These are phyloP conservation scores for Alnus rubra DNA, from an alignment of 306 rosid genomes.

Conservation along the genomic window DNA sequence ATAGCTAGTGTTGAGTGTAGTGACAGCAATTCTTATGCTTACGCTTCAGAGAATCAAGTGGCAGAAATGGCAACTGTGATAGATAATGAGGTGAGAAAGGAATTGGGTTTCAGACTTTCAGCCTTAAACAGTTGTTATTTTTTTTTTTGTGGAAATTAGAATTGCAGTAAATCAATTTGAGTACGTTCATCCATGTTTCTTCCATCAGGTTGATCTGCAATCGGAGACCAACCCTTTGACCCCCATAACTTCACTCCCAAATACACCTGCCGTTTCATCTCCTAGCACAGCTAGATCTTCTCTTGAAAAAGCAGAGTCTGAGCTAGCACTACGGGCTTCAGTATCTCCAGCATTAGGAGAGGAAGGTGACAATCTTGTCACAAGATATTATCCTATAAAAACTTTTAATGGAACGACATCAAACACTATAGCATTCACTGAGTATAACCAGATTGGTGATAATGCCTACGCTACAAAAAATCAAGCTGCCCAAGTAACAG, in stretches of 20 bases:
- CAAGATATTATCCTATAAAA: too few relatives aligned
- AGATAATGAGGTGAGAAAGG: background rate
- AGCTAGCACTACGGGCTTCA: constrained; percentile 30
- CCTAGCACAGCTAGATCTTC: constrained; percentile 43
- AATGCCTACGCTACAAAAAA: constrained; percentile 20
- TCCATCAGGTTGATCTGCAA: constrained; percentile 39
- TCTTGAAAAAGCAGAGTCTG: constrained; percentile 54
- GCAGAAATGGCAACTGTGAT: constrained; percentile 2
- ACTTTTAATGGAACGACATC: constrained; percentile 32
- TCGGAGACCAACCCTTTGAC: background rate
- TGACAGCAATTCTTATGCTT: too few relatives aligned
- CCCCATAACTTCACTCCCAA: background rate
- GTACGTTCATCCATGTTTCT: constrained; percentile 9
- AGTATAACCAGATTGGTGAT: constrained; percentile 37
- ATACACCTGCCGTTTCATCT: constrained; percentile 35
- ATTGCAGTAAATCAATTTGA: background rate
- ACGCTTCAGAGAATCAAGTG: constrained; percentile 18
- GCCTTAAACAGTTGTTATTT: too few relatives aligned
- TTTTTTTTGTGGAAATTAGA: too few relatives aligned
- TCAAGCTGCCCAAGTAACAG: constrained; percentile 19
- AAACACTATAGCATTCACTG: constrained; percentile 34
- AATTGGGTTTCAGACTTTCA: too few relatives aligned
- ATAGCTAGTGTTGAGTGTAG: background rate
- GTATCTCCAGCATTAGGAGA: constrained; percentile 41
- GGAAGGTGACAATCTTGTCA: too few relatives aligned